Conservation (phyloP, 495 filamentous ascomycete genomes). For the Hyphodiscus hymeniophilus region DNA sequence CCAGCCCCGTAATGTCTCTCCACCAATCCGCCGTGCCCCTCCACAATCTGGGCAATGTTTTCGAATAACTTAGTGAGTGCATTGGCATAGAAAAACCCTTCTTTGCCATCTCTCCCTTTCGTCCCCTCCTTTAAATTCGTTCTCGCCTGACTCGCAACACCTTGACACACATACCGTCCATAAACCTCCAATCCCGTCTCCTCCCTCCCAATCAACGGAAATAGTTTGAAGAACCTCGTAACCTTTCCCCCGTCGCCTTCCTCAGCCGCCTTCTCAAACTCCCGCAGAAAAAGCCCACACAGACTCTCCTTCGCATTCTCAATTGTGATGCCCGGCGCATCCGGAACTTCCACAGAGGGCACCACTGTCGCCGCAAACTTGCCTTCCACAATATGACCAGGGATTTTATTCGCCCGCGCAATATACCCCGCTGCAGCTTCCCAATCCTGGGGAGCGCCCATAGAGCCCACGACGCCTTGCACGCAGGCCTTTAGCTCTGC, state of each 20-base stretch:
- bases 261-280: conserved; percentile 87
- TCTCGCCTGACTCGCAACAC: conserved; percentile 76
- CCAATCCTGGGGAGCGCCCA: conserved; percentile 98
- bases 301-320: conserved; percentile 79
- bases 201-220: conserved; percentile 85
- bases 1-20: conserved; percentile 87
- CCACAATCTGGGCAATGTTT: conserved; percentile 93
- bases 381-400: conserved; percentile 67
- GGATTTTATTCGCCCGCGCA: conserved; percentile 71
- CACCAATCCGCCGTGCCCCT: conserved; percentile 79
- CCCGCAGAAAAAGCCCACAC: conserved; percentile 80
- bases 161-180: conserved; percentile 88
- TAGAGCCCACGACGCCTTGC: conserved; percentile 86
- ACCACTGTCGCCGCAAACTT: conserved; percentile 91
- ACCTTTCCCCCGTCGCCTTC: conserved; percentile 80
- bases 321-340: conserved; percentile 80
- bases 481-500: conserved; percentile 94
- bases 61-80: conserved; percentile 89
- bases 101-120: conserved; percentile 38
- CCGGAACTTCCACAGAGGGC: conserved; percentile 89
- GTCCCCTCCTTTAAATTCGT: conserved; percentile 60
- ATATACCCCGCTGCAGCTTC: conserved; percentile 90
- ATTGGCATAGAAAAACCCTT: conserved; percentile 86
- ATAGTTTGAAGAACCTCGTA: conserved; percentile 95
- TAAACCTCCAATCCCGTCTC: conserved; percentile 91